These are phyloP conservation scores for Mycena galericulata DNA, from an alignment of 768 basidiomycete species.

Conservation along the genomic window DNA sequence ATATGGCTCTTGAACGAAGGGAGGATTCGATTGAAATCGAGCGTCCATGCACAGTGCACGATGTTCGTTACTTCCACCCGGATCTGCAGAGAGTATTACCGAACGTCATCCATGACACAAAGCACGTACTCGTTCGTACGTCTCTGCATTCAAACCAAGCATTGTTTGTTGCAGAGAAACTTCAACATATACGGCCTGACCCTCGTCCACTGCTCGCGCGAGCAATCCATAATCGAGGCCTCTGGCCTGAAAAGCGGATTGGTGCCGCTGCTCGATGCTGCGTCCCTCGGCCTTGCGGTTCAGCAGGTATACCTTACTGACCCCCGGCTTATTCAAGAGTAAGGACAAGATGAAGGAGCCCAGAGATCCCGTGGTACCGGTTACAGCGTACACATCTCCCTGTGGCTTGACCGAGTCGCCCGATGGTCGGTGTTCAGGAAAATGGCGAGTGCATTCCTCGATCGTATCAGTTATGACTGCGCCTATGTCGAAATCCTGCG, in stretches of 20 bases:
- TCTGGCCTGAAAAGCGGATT: neutral
- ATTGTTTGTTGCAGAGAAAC: neutral
- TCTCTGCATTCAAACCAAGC: neutral
- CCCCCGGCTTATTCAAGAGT: conserved; percentile 3
- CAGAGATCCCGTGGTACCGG: conserved; percentile 22
- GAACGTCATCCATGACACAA: neutral
- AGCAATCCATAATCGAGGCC: conserved; percentile 9
- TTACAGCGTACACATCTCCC: conserved; percentile 14
- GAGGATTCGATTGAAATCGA: conserved; percentile 42
- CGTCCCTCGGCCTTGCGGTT: neutral
- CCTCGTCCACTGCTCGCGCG: neutral
- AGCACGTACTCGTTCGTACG: conserved; percentile 6
- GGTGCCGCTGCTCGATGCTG: conserved; percentile 7
- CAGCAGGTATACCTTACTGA: conserved; percentile 19
- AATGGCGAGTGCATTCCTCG: neutral
- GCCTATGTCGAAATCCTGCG: neutral
- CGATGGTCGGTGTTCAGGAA: conserved; percentile 1
- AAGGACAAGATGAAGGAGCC: conserved; percentile 15
- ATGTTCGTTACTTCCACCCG: conserved; percentile 13
- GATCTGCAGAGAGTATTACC: neutral
- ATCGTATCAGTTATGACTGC: neutral
- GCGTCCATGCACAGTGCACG: conserved; percentile 38
- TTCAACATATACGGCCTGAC: conserved; percentile 6
- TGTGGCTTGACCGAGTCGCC: neutral
- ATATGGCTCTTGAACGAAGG: conserved; percentile 39